phyloP scores from a whole-genome alignment of 768 basidiomycete genomes.

The Tulasnella sp. region DNA sequence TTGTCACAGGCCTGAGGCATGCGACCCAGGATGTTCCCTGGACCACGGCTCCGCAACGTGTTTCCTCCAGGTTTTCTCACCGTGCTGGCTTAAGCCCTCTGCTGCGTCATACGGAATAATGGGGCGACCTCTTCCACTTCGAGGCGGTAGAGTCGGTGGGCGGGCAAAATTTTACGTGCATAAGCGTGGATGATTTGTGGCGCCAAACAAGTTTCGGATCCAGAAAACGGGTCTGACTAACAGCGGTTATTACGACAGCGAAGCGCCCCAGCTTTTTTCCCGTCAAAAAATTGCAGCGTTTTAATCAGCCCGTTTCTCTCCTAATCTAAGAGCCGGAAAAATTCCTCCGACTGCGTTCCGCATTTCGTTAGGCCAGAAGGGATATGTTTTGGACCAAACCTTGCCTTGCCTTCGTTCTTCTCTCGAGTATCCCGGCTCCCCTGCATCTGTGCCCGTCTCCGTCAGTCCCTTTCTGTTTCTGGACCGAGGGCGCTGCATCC shows the following conservation, averaged over 20 bases:
- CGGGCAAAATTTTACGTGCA: conserved; percentile 10
- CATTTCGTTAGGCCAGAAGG: conserved; percentile 4
- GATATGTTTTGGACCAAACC: neutral
- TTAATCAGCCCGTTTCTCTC: neutral
- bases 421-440: conserved; percentile 8
- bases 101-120: neutral
- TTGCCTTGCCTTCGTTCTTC: conserved; percentile 12
- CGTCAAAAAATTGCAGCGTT: conserved; percentile 2
- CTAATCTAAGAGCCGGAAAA: conserved; percentile 12
- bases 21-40: conserved; percentile 3
- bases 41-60: conserved; percentile 10
- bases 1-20: conserved; percentile 15
- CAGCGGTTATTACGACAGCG: neutral
- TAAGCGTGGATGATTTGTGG: conserved; percentile 5
- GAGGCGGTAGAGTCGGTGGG: neutral
- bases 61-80: conserved; percentile 1
- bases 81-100: neutral
- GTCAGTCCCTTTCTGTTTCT: neutral
- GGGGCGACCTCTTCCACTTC: neutral
- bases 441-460: neutral
- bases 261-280: neutral
- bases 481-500: conserved; percentile 7
- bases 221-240: neutral
- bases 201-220: conserved; percentile 7
- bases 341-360: neutral